Percentiles rank a stretch among this genome's conserved stretches.
These are phyloP conservation scores for Cladosporium austrohemisphaericum DNA, from an alignment of 2,329 filamentous ascomycete genomes.

Conservation along the genomic window DNA sequence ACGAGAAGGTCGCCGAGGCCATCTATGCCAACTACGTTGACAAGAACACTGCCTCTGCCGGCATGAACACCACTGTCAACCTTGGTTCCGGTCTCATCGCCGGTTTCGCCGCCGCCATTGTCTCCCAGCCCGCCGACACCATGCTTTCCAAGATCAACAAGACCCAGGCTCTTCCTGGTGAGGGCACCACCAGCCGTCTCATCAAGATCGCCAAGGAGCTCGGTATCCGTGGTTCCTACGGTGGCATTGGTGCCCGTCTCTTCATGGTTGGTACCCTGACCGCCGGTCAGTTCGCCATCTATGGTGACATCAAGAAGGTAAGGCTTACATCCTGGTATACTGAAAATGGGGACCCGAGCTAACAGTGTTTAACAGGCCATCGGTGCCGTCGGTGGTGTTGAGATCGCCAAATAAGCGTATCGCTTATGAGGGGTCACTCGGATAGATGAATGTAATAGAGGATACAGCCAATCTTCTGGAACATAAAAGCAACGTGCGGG, in stretches of 20 bases:
- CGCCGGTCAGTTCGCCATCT: conserved; percentile 84
- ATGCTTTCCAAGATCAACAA: conserved; percentile 98
- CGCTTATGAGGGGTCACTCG: background rate
- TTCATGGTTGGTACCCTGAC: conserved; percentile 74
- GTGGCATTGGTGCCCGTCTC: conserved; percentile 75
- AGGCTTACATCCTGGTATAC: conserved; percentile 11
- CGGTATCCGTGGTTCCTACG: conserved; percentile 69
- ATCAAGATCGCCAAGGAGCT: conserved; percentile 88
- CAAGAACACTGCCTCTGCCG: conserved; percentile 66
- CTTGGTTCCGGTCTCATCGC: conserved; percentile 80
- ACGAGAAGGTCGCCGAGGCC: conserved; percentile 78
- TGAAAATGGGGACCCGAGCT: background rate
- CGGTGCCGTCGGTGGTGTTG: conserved; percentile 71
- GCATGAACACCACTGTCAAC: conserved; percentile 75
- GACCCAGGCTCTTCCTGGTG: conserved; percentile 81
- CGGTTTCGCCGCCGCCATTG: conserved; percentile 78
- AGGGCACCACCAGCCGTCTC: conserved; percentile 74
- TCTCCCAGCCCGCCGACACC: conserved; percentile 88
- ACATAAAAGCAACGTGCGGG: conserved; percentile 4
- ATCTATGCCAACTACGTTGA: conserved; percentile 62
- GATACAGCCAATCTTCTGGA: conserved; percentile 8
- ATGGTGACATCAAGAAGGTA: conserved; percentile 69
- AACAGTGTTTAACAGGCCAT: conserved; percentile 35
- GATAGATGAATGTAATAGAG: conserved; percentile 4
- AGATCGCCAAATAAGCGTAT: conserved; percentile 49